These are phyloP conservation scores for Eutrema yunnanense DNA, from an alignment of 345 rosid genomes.

Conservation along the genomic window DNA sequence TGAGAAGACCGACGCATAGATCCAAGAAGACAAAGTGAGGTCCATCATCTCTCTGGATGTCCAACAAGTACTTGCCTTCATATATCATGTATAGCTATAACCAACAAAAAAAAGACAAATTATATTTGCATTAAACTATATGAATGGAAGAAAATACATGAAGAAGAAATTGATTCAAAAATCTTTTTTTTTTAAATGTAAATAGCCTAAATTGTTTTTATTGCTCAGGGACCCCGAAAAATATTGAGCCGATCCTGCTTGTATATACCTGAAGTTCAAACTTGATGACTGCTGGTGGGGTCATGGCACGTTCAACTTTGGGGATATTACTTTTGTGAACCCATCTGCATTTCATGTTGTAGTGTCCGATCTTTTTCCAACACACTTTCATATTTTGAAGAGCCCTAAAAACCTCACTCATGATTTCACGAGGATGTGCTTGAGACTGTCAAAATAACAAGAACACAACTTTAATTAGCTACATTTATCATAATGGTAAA, in stretches of 20 bases:
- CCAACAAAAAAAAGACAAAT: not conserved
- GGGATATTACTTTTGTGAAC: conserved; percentile 39
- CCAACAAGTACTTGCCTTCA: conserved; percentile 62
- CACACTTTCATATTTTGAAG: conserved; percentile 60
- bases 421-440: conserved; percentile 70
- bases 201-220: no score
- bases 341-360: conserved; percentile 92
- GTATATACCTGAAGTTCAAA: conserved; percentile 72
- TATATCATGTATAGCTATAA: conserved; percentile 68
- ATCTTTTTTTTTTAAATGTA: no score
- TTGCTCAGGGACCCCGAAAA: no score
- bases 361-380: conserved; percentile 85
- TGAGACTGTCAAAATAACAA: conserved; percentile 43
- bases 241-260: not conserved
- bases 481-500: not conserved
- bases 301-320: conserved; percentile 23
- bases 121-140: not conserved
- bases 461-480: not conserved
- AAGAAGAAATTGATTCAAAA: not conserved
- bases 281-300: conserved; percentile 48
- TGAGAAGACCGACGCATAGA: conserved; percentile 68
- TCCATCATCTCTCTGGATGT: conserved; percentile 68
- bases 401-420: conserved; percentile 64
- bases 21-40: conserved; percentile 74
- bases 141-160: not conserved